Evolutionary conservation across 164 flowering plant genomes (phyloP).

Genomic region (Protea cynaroides): DNA sequence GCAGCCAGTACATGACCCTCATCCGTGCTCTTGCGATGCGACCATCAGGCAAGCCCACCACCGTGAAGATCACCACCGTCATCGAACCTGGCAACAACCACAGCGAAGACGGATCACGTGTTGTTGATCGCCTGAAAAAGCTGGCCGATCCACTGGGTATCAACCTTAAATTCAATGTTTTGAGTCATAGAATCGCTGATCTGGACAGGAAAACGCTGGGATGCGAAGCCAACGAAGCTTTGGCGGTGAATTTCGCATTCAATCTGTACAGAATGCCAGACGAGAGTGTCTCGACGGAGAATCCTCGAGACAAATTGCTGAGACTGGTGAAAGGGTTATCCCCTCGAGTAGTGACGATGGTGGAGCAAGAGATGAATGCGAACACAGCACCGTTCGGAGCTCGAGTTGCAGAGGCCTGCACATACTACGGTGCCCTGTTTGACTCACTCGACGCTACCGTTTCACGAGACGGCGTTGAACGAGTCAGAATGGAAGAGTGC

Average conservation of each 20-base stretch:
- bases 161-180: slow-evolving; percentile 25
- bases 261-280: slow-evolving; percentile 56
- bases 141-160: slow-evolving; percentile 43
- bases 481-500: slow-evolving; percentile 56
- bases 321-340: slow-evolving; percentile 57
- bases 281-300: slow-evolving; percentile 90
- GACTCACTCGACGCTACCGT: slow-evolving; percentile 62
- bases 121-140: slow-evolving; percentile 36
- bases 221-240: slow-evolving; percentile 43
- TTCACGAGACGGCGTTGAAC: slow-evolving; percentile 31
- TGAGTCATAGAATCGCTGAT: slow-evolving; percentile 22
- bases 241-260: slow-evolving; percentile 81
- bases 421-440: slow-evolving; percentile 55
- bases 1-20: slow-evolving; percentile 53
- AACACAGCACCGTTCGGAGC: slow-evolving; percentile 73
- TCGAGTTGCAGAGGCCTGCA: slow-evolving; percentile 49
- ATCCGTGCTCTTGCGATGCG: slow-evolving; percentile 43
- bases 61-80: slow-evolving; percentile 49
- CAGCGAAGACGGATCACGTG: slow-evolving; percentile 16
- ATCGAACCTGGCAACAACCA: slow-evolving; percentile 13
- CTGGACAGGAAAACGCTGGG: slow-evolving; percentile 49
- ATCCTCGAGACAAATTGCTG: slow-evolving; percentile 75
- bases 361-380: slow-evolving; percentile 78
- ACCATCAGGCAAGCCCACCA: slow-evolving; percentile 17
- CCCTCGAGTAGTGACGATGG: slow-evolving; percentile 62